phyloP scores from a whole-genome alignment of 495 filamentous ascomycete species.

The Neohortaea acidophila region DNA sequence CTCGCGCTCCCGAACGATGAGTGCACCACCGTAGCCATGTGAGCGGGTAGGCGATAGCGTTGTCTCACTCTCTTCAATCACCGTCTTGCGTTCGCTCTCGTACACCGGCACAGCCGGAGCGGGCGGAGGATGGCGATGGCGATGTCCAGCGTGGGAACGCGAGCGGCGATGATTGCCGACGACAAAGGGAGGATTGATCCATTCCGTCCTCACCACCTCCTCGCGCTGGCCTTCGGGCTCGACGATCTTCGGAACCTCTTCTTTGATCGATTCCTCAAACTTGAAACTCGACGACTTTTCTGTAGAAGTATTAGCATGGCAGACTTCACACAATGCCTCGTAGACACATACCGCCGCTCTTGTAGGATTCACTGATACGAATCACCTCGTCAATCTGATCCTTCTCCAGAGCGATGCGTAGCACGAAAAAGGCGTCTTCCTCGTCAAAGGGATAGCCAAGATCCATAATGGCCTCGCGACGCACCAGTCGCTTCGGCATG shows the following conservation, averaged over 20 bases:
- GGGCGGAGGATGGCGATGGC: slow-evolving; percentile 5
- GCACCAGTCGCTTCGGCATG: slow-evolving; percentile 62
- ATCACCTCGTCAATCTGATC: slow-evolving; percentile 83
- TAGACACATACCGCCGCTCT: slow-evolving; percentile 36
- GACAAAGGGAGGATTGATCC: slow-evolving; percentile 19
- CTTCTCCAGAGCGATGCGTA: slow-evolving; percentile 68
- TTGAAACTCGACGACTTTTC: slow-evolving; percentile 23
- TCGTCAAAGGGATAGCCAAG: slow-evolving; percentile 74
- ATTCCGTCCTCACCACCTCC: slow-evolving; percentile 18
- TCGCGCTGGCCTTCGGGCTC: slow-evolving; percentile 26
- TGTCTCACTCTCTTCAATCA: slow-evolving; percentile 7
- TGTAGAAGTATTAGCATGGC: slow-evolving; percentile 7
- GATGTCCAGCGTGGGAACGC: not conserved
- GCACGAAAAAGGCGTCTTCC: slow-evolving; percentile 68
- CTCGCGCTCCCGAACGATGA: slow-evolving; percentile 39
- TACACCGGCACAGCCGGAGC: slow-evolving; percentile 3
- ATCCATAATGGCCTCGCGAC: slow-evolving; percentile 62
- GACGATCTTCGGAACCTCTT: slow-evolving; percentile 22
- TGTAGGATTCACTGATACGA: slow-evolving; percentile 49
- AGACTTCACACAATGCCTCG: not conserved
- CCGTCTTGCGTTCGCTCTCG: slow-evolving; percentile 10
- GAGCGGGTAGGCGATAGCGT: slow-evolving; percentile 3
- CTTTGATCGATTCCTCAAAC: slow-evolving; percentile 23
- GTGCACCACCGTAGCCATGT: slow-evolving; percentile 5
- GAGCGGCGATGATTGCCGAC: slow-evolving; percentile 1